Evolutionary conservation across 2,329 filamentous ascomycete genomes (phyloP).

Genomic region (Fusarium robinianum): DNA sequence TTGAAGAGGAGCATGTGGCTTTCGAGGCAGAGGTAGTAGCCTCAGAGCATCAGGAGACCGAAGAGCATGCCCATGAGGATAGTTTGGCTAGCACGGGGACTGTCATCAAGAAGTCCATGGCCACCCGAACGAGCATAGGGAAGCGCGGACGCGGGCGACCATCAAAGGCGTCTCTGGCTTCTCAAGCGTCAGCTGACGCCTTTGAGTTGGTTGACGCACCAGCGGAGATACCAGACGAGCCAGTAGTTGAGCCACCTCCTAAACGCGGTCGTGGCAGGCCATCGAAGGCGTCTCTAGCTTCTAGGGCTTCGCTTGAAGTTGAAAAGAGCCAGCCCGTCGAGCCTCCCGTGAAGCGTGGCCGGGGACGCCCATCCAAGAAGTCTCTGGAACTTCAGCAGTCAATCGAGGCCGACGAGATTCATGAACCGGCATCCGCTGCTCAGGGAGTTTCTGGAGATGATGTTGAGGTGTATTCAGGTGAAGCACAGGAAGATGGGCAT

Average conservation of each 20-base stretch:
- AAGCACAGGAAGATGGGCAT: slow-evolving; percentile 20
- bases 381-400: slow-evolving; percentile 36
- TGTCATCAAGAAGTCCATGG: slow-evolving; percentile 44
- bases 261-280: slow-evolving; percentile 41
- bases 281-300: slow-evolving; percentile 39
- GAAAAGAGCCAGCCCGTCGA: slow-evolving; percentile 31
- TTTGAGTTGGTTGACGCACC: slow-evolving; percentile 31
- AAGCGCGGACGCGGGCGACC: slow-evolving; percentile 39
- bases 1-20: slow-evolving; percentile 26
- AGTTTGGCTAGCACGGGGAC: slow-evolving; percentile 50
- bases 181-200: slow-evolving; percentile 33
- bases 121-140: slow-evolving; percentile 21
- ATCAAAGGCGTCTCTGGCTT: slow-evolving; percentile 39
- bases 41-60: slow-evolving; percentile 4
- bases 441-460: slow-evolving; percentile 25
- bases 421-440: slow-evolving; percentile 21
- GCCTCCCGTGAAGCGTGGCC: slow-evolving; percentile 36
- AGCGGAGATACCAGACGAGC: slow-evolving; percentile 13
- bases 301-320: slow-evolving; percentile 28
- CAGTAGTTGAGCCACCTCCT: slow-evolving; percentile 19
- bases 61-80: slow-evolving; percentile 41
- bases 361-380: slow-evolving; percentile 41
- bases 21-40: slow-evolving; percentile 16
- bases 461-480: slow-evolving; percentile 17
- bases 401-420: slow-evolving; percentile 20